Percentiles rank a stretch among this genome's conserved stretches.
Conservation (phyloP, 192 early-diverging fungal species). For the Glomus cerebriforme region DNA sequence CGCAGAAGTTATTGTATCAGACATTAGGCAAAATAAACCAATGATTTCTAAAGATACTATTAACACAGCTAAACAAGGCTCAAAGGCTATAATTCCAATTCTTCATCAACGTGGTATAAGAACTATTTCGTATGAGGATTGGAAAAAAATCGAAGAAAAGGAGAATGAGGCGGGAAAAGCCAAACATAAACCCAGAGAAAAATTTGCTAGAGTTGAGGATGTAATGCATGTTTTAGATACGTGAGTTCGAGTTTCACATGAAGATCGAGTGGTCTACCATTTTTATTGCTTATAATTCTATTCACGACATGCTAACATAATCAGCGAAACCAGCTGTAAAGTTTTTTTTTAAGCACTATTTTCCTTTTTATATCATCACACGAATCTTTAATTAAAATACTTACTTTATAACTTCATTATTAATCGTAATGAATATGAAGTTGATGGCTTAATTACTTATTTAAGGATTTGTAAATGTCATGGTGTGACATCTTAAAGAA, state of each 20-base stretch:
- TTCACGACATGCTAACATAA: too few relatives aligned
- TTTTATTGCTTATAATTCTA: too few relatives aligned
- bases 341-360: too few relatives aligned
- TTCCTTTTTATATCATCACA: too few relatives aligned
- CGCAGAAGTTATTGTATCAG: conserved; percentile 70
- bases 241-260: background rate
- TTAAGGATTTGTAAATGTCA: too few relatives aligned
- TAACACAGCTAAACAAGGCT: conserved; percentile 2
- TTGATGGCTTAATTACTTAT: too few relatives aligned
- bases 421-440: too few relatives aligned
- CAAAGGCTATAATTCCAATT: conserved; percentile 37
- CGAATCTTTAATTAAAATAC: too few relatives aligned
- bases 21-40: conserved; percentile 49
- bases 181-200: conserved; percentile 83
- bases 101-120: conserved; percentile 42
- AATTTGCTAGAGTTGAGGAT: conserved; percentile 61
- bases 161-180: conserved; percentile 67
- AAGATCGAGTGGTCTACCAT: too few relatives aligned
- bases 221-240: conserved; percentile 58
- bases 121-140: conserved; percentile 71
- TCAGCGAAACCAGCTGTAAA: too few relatives aligned
- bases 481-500: too few relatives aligned
- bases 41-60: conserved; percentile 37
- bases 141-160: conserved; percentile 78
- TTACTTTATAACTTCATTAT: too few relatives aligned